Evolutionary conservation across 768 basidiomycete species (phyloP).

Genomic region (Trametes punicea): DNA sequence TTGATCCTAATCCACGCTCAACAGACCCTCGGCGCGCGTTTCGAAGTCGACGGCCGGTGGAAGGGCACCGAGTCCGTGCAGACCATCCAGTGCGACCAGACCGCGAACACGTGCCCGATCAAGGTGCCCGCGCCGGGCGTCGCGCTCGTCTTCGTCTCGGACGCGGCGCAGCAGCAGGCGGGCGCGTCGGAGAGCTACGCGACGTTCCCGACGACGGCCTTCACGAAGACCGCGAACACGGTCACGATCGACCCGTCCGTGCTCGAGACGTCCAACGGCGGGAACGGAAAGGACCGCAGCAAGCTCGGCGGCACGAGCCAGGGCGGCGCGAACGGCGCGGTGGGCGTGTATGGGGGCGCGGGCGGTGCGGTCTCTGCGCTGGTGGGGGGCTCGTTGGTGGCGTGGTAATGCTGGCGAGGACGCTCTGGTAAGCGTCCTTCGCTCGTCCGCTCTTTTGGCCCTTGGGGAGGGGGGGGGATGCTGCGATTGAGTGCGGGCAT

Average conservation of each 20-base stretch:
- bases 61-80: conserved; percentile 32
- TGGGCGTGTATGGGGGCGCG: neutral
- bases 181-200: conserved; percentile 32
- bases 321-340: conserved; percentile 15
- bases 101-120: conserved; percentile 52
- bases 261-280: conserved; percentile 66
- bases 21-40: conserved; percentile 33
- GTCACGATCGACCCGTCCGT: conserved; percentile 51
- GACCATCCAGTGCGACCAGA: conserved; percentile 38
- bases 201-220: conserved; percentile 52
- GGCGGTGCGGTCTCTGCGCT: neutral
- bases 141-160: conserved; percentile 70
- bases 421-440: neutral
- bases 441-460: too few relatives aligned
- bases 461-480: neutral
- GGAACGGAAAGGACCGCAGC: conserved; percentile 37
- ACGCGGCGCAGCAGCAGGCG: conserved; percentile 36
- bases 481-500: too few relatives aligned
- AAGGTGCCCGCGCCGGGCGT: conserved; percentile 68
- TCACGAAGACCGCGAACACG: conserved; percentile 49
- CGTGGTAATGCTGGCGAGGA: neutral
- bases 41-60: conserved; percentile 40
- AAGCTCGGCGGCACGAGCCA: conserved; percentile 24
- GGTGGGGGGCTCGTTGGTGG: neutral
- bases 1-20: neutral